A percentile compares a stretch with the other conserved stretches of the same genome.
These are phyloP conservation scores for Plasmodium adleri DNA, from an alignment of 169 alveolate species.

Conservation along the genomic window DNA sequence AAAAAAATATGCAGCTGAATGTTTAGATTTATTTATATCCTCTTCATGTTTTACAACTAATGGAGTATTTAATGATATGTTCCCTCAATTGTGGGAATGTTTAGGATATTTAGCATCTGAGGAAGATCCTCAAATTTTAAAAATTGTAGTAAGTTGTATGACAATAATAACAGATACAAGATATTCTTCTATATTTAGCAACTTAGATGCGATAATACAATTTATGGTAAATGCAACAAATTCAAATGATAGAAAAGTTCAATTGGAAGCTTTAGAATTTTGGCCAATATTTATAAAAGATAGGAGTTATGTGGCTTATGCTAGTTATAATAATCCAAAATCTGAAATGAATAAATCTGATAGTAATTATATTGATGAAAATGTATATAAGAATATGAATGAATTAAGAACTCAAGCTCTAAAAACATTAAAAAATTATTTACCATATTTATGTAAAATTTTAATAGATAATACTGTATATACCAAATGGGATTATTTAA, in stretches of 20 bases:
- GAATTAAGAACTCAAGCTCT: conserved; percentile 76
- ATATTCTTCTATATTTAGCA: conserved; percentile 80
- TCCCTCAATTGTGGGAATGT: conserved; percentile 82
- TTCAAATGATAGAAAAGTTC: conserved; percentile 82
- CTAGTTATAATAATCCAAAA: conserved; percentile 57
- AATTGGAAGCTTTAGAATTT: conserved; percentile 88
- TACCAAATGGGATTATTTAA: conserved; percentile 90
- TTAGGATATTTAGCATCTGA: conserved; percentile 83
- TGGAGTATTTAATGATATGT: conserved; percentile 76
- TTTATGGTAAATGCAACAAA: conserved; percentile 85
- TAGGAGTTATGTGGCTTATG: conserved; percentile 77
- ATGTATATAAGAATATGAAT: conserved; percentile 68
- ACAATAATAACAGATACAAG: conserved; percentile 83
- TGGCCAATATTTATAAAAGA: conserved; percentile 85
- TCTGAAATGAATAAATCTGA: conserved; percentile 22
- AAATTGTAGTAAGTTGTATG: conserved; percentile 84
- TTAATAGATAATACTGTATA: conserved; percentile 86
- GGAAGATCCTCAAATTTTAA: conserved; percentile 79
- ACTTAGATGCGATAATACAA: conserved; percentile 84
- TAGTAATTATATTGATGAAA: conserved; percentile 38
- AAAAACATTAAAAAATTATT: conserved; percentile 57
- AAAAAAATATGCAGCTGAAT: conserved; percentile 75
- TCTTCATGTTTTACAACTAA: conserved; percentile 54
- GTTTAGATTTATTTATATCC: conserved; percentile 59
- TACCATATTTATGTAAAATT: conserved; percentile 79